These are phyloP conservation scores for Borealophlyctis nickersoniae DNA, from an alignment of 192 early-diverging fungal genomes.

Conservation along the genomic window DNA sequence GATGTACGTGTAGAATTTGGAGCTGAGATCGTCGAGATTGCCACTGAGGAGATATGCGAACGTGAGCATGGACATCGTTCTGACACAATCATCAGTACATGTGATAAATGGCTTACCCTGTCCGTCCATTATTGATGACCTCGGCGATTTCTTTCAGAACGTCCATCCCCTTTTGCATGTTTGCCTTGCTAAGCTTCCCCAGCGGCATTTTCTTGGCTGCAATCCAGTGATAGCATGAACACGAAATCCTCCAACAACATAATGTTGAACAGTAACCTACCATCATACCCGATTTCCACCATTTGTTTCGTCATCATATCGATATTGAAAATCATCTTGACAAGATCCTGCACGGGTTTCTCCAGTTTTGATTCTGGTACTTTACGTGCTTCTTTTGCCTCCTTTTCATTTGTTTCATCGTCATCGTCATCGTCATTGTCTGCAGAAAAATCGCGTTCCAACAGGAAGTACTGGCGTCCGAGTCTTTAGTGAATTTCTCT, in stretches of 20 bases:
- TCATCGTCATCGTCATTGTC: constrained; percentile 41
- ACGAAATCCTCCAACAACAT: constrained; percentile 8
- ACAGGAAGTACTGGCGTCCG: constrained; percentile 56
- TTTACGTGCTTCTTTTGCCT: constrained; percentile 5
- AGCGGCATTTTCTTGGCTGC: constrained; percentile 68
- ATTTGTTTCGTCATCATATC: constrained; percentile 54
- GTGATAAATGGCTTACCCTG: no score
- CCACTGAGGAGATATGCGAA: no score
- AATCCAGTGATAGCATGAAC: neutral
- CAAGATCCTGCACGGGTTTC: constrained; percentile 49
- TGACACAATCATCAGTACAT: no score
- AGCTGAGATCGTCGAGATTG: constrained; percentile 26
- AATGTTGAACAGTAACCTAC: constrained; percentile 9
- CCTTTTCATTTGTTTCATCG: constrained; percentile 16
- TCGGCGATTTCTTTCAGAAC: constrained; percentile 57
- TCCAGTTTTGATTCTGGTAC: constrained; percentile 32
- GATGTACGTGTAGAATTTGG: constrained; percentile 66
- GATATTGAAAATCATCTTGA: constrained; percentile 70
- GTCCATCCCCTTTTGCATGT: constrained; percentile 46
- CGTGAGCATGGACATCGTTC: neutral
- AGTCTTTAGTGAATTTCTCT: no score
- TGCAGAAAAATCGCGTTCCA: constrained; percentile 66
- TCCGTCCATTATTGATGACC: no score
- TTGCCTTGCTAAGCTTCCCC: constrained; percentile 66
- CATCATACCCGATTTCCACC: constrained; percentile 69